Base-by-base conservation (phyloP, 257 asterid genomes). In the Misopates orontium region DNA sequence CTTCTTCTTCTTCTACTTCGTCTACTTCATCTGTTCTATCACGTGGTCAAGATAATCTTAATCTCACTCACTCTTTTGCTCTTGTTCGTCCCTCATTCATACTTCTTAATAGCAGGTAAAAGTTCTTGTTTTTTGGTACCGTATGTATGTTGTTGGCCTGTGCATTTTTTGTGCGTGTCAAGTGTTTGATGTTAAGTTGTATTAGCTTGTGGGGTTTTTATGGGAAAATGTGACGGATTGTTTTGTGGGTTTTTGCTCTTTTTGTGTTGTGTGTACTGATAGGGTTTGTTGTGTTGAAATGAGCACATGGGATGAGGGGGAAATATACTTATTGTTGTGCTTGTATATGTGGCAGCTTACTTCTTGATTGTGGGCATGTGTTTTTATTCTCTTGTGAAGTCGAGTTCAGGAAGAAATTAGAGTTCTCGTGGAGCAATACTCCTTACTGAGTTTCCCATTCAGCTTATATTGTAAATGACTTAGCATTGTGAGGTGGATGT, bases 101-200 rank as follows among this genome's bases (percentile, higher is more conserved):
- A 32, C 64, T 70, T 58, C 62, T 69, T 44, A 64, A 66, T 22
- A 47, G 42, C 69, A 75, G 88, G 85, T 83, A 23, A n/a, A n/a
- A n/a, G 9, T 10, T 32, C 20, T 58, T 51, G 12, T 36, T 52
- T 16, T 18, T 9, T 18, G 44, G 1, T 6, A n/a, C n/a, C n/a
- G n/a, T n/a, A n/a, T n/a, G n/a, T n/a, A n/a, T n/a, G n/a, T n/a
- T n/a, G n/a, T n/a, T n/a, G n/a, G n/a, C n/a, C n/a, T n/a, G n/a
- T n/a, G n/a, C n/a, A n/a, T 23, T 41, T 25, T 7, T 32, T 4
- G 25, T 36, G 22, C 14, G 24, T 42, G 41, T 51, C n/a, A 12
- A 14, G 39, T 17, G 28, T 39, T 40, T 39, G 41, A 18, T 4
- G 18, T 40, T 10, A 15, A 62, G 44, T 18, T 45, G 41, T 44